Conservation (phyloP, 176 grass and related monocot species). For the Ampelocalamus luodianensis region DNA sequence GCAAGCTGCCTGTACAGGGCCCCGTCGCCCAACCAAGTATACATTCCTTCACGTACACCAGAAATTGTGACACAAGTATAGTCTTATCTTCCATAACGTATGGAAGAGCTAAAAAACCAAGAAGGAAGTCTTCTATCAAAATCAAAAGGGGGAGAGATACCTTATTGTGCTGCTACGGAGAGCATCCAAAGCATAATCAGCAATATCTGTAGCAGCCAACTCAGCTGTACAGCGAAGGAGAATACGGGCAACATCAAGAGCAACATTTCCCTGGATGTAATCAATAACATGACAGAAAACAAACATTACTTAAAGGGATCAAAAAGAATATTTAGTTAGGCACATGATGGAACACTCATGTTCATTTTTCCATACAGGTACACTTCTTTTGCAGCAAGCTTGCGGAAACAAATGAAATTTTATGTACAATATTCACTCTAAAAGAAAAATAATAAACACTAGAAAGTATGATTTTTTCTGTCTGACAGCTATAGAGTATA, state of each 20-base stretch:
- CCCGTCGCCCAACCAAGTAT: conserved; percentile 83
- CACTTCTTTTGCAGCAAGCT: conserved; percentile 16
- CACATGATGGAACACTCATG: neutral
- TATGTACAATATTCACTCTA: neutral
- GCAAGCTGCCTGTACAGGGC: conserved; percentile 88
- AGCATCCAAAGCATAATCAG: conserved; percentile 78
- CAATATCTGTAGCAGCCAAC: conserved; percentile 86
- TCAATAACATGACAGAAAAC: conserved; percentile 11
- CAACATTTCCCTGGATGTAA: conserved; percentile 84
- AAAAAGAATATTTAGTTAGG: conserved; percentile 10
- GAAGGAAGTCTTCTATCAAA: neutral
- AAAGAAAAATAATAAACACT: neutral
- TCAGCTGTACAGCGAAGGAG: conserved; percentile 70
- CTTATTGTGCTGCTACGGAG: conserved; percentile 74
- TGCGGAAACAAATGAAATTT: neutral
- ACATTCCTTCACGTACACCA: conserved; percentile 67
- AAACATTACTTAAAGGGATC: neutral
- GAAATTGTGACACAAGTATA: conserved; percentile 37
- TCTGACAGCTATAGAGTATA: neutral
- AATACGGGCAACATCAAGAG: conserved; percentile 91
- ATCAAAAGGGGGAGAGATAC: conserved; percentile 41
- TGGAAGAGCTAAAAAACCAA: conserved; percentile 14
- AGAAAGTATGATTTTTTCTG: neutral
- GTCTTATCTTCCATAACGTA: conserved; percentile 22
- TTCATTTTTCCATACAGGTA: neutral